Base-by-base conservation (phyloP, 768 basidiomycete genomes). In the Mycena galopus region DNA sequence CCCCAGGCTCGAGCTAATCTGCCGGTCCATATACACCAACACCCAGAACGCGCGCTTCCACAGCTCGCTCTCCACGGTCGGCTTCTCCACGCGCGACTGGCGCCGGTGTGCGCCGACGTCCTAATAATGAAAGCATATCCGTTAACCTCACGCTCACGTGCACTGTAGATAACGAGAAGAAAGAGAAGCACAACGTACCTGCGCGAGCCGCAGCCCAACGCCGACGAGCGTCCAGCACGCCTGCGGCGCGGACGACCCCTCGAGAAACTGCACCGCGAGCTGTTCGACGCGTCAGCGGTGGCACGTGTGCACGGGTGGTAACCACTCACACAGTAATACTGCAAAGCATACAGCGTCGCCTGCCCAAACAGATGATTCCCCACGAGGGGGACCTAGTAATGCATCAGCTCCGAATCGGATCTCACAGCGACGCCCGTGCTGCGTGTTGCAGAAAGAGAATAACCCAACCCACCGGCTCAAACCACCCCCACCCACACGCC, bases 21-120 rank as follows among this genome's bases (percentile, higher is more conserved):
- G 66, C 57, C 88, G 78, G 75, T 91, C 90, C 53, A 88, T 77
- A 32, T 76, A 71, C 14, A 71, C 61, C 21, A 71, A 44, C 5
- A 65, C 88, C 89, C 90, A 92, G 75, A 91, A 91, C 9, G 87
- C 88, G 29, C 91, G 87, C 78, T 93, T 93, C 89, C 92, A 93
- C 27, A 92, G 84, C 79, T 96, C 93, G 65, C 91, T 86, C 73
- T 94, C 91, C 10, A 83, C 81, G 7, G 82, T 85, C 3, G 85
- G 85, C 19, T 79, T 77, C 69, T 23, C 77, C 64, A 71, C 79
- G 32, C 77, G 73, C 21, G 78, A 67, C 57, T 79, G 81, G 35
- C 86, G 80, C 65, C 84, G 80, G 79, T 95, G 94, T 1, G 89
- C 91, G 32, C 94, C 90, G 51, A 93, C 88, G 73, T 96, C 94